Percentiles rank a stretch among this genome's conserved stretches.
These are phyloP conservation scores for Achlya hypogyna DNA, from an alignment of 352 stramenopile genomes.

Conservation along the genomic window DNA sequence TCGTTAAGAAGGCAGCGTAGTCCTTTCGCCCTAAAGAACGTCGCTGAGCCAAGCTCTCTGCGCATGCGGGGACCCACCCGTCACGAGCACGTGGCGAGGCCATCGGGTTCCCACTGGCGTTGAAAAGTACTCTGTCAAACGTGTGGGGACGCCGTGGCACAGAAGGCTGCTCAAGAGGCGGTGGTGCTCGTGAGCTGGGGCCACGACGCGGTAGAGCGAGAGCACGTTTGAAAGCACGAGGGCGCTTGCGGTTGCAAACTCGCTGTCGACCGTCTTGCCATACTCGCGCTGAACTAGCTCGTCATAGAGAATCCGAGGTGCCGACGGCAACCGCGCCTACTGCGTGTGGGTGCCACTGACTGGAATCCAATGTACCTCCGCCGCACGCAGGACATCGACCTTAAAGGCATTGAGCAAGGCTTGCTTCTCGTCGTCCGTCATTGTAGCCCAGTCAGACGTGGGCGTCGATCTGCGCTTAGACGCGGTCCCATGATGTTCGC, in stretches of 20 bases:
- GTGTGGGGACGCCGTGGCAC: background rate
- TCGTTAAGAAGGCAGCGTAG: background rate
- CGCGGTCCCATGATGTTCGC: too few species aligned
- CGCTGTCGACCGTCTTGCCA: background rate
- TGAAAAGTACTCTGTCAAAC: background rate
- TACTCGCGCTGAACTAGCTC: background rate
- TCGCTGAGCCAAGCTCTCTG: background rate
- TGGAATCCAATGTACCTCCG: background rate
- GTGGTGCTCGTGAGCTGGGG: background rate
- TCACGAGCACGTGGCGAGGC: background rate
- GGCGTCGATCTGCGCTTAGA: too few species aligned
- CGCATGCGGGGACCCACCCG: background rate
- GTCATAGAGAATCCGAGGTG: background rate
- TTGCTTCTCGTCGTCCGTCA: background rate
- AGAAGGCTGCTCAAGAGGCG: background rate
- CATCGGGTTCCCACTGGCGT: background rate
- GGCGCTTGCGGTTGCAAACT: background rate
- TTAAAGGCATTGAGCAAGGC: background rate
- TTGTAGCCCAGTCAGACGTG: background rate
- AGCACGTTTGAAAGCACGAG: background rate
- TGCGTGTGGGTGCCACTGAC: background rate
- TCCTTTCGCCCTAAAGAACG: background rate
- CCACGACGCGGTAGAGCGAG: background rate
- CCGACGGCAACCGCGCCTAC: background rate
- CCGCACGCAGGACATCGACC: background rate